Evolutionary conservation across 257 asterid genomes (phyloP).

Genomic region (Ligustrum vulgare): DNA sequence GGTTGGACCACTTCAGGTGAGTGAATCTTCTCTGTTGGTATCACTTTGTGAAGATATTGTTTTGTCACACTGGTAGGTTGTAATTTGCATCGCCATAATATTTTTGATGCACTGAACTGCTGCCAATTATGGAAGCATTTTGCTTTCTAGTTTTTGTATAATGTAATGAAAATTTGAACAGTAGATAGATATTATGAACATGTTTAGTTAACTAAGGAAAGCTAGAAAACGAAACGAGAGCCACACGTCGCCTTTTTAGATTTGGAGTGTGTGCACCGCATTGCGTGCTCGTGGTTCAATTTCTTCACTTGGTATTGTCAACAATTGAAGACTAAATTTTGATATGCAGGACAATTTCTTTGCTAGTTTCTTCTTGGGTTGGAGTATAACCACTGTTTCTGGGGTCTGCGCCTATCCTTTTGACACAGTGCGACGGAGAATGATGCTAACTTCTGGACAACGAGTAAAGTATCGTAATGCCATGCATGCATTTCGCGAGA

Average conservation of each 20-base stretch:
- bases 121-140: not conserved
- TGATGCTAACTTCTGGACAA: conserved; percentile 97
- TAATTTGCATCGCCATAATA: conserved; percentile 1
- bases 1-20: conserved; percentile 81
- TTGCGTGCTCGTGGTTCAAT: not conserved
- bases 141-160: not conserved
- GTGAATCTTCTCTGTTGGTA: conserved; percentile 5
- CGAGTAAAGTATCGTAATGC: conserved; percentile 63
- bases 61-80: not conserved
- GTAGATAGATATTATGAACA: conserved; percentile 3
- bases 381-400: conserved; percentile 87
- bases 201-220: not conserved
- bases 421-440: conserved; percentile 87
- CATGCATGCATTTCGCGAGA: conserved; percentile 70
- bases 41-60: conserved; percentile 4
- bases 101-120: not conserved
- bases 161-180: not conserved
- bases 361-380: conserved; percentile 89
- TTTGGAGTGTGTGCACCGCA: not conserved
- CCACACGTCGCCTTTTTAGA: not conserved
- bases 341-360: conserved; percentile 75
- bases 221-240: not conserved
- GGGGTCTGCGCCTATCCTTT: conserved; percentile 95
- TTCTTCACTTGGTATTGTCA: not conserved
- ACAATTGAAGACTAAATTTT: conserved; percentile 6